Evolutionary conservation across 352 stramenopile genomes (phyloP).

Genomic region (Pythium graminicola): DNA sequence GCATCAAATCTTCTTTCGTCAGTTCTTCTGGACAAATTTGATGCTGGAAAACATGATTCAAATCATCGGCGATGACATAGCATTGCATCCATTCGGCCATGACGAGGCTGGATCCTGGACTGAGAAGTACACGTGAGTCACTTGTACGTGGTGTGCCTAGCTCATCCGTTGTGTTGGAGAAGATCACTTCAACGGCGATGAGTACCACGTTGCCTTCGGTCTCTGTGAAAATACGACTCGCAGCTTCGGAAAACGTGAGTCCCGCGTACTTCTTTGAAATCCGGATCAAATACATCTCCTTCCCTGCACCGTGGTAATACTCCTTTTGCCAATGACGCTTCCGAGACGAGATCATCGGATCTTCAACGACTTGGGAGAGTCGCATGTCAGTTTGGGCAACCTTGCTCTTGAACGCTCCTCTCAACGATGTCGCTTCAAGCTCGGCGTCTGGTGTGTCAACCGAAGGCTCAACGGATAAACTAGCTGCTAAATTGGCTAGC

Average conservation of each 20-base stretch:
- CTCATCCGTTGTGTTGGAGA: conserved; percentile 35
- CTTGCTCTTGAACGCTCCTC: conserved; percentile 28
- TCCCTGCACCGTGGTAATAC: conserved; percentile 71
- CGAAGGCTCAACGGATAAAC: conserved; percentile 50
- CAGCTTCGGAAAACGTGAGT: conserved; percentile 58
- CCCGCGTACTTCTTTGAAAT: conserved; percentile 72
- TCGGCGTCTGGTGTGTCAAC: conserved; percentile 1
- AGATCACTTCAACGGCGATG: conserved; percentile 72
- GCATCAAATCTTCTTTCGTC: conserved; percentile 36
- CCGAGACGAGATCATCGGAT: conserved; percentile 1
- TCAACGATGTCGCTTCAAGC: conserved; percentile 6
- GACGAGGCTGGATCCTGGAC: conserved; percentile 63
- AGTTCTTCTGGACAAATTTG: conserved; percentile 47
- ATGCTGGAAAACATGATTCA: conserved; percentile 48
- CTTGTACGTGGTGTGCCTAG: conserved; percentile 15
- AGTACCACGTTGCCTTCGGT: conserved; percentile 63
- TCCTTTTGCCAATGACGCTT: conserved; percentile 48
- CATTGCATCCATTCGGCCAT: conserved; percentile 76
- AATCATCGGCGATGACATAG: conserved; percentile 82
- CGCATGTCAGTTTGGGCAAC: conserved; percentile 5
- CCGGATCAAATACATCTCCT: conserved; percentile 83
- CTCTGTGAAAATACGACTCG: conserved; percentile 55
- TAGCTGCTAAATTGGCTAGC: conserved; percentile 77
- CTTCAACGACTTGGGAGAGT: conserved; percentile 1
- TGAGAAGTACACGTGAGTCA: conserved; percentile 69